Evolutionary conservation across 306 rosid genomes (phyloP), one percentile per base, ranked within the genome.

Genomic region (Prosopis cineraria): DNA sequence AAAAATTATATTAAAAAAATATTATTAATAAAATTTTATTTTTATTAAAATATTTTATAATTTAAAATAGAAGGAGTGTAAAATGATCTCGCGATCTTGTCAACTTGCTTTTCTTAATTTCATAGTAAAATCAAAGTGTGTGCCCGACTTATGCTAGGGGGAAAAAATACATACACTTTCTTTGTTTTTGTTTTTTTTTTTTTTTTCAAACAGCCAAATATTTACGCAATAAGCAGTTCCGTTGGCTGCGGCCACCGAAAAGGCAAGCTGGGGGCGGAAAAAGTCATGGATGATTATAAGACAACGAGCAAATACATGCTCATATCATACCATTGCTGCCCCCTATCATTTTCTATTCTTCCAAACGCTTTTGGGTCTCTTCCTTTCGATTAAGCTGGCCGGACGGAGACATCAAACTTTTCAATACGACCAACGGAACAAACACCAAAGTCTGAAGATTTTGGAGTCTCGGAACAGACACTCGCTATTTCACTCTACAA

Each of bases 231-330:
- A 10, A 36, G 10, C 37, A 3, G 3, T 36, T 12, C 33, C 22
- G 48, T 6, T 22, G 72, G 24, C 53, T 6, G 55, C 45, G 10
- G 36, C 56, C 36, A 16, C 55, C 37, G 0, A 6, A 11, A 25
- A 22, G 34, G 70, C 34, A 16, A 30, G 67, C 39, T 0, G 22
- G 22, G 67, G 22, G 67, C 0, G 43, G 47, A 65, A 65, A 36
- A 65, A 36, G 47, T 36, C 29, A 65, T 63, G 68, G 43, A 30
- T 9, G 40, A 7, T 20, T 2, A 31, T 14, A n/a, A 2, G 22
- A n/a, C 34, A 31, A 62, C n/a, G n/a, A n/a, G n/a, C n/a, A n/a
- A 92, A 62, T 48, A 17, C 55, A 47, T 47, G 4, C 17, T 47
- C 55, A 5, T 47, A 17, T 47, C 20, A 44, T 13, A 14, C n/a